These are phyloP conservation scores for Suillus occidentalis DNA, from an alignment of 768 basidiomycete species.

Conservation along the genomic window DNA sequence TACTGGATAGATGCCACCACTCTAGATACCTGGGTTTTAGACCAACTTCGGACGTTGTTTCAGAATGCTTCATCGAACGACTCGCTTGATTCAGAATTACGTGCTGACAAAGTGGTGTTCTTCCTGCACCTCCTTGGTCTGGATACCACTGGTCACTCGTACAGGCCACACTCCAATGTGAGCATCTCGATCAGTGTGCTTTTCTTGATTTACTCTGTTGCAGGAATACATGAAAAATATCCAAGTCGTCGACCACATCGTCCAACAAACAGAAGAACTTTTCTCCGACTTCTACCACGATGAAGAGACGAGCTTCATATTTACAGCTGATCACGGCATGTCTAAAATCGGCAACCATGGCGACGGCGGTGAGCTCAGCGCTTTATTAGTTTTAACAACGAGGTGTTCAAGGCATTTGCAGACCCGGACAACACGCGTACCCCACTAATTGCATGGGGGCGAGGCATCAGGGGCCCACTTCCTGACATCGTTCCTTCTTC, in stretches of 20 bases:
- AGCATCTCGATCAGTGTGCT: not conserved
- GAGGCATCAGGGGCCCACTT: constrained; percentile 70
- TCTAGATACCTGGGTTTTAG: constrained; percentile 78
- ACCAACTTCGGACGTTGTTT: constrained; percentile 62
- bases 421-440: constrained; percentile 89
- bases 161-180: constrained; percentile 78
- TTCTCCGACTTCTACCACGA: constrained; percentile 66
- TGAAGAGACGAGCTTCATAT: constrained; percentile 70
- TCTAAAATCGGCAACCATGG: constrained; percentile 86
- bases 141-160: constrained; percentile 86
- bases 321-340: constrained; percentile 92
- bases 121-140: constrained; percentile 84
- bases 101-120: constrained; percentile 63
- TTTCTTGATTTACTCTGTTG: not conserved
- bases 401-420: constrained; percentile 28
- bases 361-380: constrained; percentile 62
- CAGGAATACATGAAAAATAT: constrained; percentile 90
- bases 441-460: constrained; percentile 81
- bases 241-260: constrained; percentile 73
- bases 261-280: constrained; percentile 61
- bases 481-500: constrained; percentile 54
- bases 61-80: constrained; percentile 59
- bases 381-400: not conserved
- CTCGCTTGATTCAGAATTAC: constrained; percentile 50
- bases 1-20: constrained; percentile 61